A percentile compares a stretch with the other conserved stretches of the same genome.
phyloP scores from a whole-genome alignment of 352 stramenopile species.

The Pythium chondricola region DNA sequence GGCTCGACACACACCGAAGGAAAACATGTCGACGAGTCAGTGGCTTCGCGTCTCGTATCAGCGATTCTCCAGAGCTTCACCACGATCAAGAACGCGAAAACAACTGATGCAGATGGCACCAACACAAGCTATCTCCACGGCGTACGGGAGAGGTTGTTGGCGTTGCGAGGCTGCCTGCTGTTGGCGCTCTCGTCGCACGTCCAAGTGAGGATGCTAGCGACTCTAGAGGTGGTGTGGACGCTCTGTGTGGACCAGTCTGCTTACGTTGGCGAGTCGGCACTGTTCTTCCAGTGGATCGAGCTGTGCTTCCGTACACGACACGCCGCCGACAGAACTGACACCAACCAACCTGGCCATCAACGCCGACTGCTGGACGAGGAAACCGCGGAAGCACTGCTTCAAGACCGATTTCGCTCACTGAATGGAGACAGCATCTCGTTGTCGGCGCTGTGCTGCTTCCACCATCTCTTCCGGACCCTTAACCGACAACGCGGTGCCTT shows the following conservation, averaged over 20 bases:
- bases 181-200: slow-evolving; percentile 14
- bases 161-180: slow-evolving; percentile 50
- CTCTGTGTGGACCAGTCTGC: slow-evolving; percentile 30
- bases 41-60: no score
- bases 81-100: slow-evolving; percentile 8
- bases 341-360: no score
- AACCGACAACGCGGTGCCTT: slow-evolving; percentile 39
- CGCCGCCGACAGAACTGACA: background rate
- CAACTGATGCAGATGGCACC: background rate
- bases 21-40: slow-evolving; percentile 3
- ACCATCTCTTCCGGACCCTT: slow-evolving; percentile 57
- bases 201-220: background rate
- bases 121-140: slow-evolving; percentile 12
- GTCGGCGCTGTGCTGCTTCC: slow-evolving; percentile 56
- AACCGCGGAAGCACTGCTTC: slow-evolving; percentile 18
- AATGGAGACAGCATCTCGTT: slow-evolving; percentile 27
- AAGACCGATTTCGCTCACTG: slow-evolving; percentile 38
- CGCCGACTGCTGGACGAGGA: slow-evolving; percentile 2
- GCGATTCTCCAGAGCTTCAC: no score
- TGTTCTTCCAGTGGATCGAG: slow-evolving; percentile 76
- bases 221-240: slow-evolving; percentile 27
- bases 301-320: slow-evolving; percentile 31
- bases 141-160: slow-evolving; percentile 32
- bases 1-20: background rate
- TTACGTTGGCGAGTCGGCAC: slow-evolving; percentile 36